A percentile compares a stretch with the other conserved stretches of the same genome.
Conservation (phyloP, 2,329 filamentous ascomycete genomes). For the Colletotrichum navitas region DNA sequence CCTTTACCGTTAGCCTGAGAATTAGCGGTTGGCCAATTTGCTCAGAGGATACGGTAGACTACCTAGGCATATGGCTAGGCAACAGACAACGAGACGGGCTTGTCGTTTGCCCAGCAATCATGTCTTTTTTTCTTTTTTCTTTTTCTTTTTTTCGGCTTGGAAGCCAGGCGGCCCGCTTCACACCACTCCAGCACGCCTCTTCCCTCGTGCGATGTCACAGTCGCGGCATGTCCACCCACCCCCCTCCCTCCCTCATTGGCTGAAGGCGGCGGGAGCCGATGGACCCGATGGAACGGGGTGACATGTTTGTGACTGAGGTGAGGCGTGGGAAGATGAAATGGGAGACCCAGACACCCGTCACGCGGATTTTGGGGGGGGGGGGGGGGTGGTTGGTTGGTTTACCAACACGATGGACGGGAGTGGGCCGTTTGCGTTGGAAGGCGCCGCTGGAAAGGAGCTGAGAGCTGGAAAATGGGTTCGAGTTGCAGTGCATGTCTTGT, state of each 20-base stretch:
- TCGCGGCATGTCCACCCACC: not conserved
- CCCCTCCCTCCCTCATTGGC: not conserved
- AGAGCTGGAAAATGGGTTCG: not conserved
- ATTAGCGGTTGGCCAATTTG: too few relatives aligned
- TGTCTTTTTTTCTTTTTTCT: too few relatives aligned
- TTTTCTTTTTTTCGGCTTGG: not conserved
- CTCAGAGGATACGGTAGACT: too few relatives aligned
- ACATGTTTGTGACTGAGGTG: not conserved
- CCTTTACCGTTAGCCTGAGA: too few relatives aligned
- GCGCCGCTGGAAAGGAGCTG: not conserved
- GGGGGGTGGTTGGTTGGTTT: not conserved
- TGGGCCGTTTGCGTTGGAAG: not conserved
- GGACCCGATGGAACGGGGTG: not conserved
- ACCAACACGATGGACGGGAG: not conserved
- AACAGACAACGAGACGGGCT: not conserved
- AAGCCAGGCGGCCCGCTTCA: not conserved
- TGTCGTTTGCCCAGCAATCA: not conserved
- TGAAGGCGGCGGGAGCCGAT: conserved; percentile 2
- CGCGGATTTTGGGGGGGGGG: too few relatives aligned
- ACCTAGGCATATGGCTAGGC: not conserved
- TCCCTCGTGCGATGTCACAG: not conserved
- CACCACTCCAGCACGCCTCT: not conserved
- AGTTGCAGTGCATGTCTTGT: conserved; percentile 4
- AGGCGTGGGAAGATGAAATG: not conserved
- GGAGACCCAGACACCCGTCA: not conserved